phyloP scores from a whole-genome alignment of 352 stramenopile species.

The Phytophthora podocarpi region DNA sequence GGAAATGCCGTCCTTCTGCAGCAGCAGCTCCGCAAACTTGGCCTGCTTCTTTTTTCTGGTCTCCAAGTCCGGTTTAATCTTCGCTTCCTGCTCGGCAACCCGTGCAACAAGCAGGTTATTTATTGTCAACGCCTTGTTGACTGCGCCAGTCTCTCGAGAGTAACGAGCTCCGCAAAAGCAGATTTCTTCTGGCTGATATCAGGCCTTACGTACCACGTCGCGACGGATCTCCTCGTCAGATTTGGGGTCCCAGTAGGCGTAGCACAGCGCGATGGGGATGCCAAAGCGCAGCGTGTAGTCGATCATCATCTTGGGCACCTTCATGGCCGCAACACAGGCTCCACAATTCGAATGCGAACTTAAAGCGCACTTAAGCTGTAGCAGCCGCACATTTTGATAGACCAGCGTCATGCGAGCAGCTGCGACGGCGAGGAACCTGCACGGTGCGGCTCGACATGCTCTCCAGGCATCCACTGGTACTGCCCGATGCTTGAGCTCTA shows the following conservation, averaged over 20 bases:
- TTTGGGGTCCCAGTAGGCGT: constrained; percentile 75
- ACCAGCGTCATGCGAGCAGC: constrained; percentile 5
- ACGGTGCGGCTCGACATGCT: constrained; percentile 12
- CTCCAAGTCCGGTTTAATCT: constrained; percentile 66
- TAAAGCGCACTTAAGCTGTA: constrained; percentile 9
- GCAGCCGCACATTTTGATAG: constrained; percentile 6
- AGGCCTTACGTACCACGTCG: constrained; percentile 68
- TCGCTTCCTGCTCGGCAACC: constrained; percentile 52
- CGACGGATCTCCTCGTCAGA: constrained; percentile 78
- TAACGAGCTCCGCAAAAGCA: not conserved
- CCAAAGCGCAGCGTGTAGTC: constrained; percentile 80
- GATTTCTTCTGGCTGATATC: not conserved
- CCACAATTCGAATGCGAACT: constrained; percentile 9
- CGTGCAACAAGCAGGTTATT: constrained; percentile 6
- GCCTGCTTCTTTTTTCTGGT: constrained; percentile 65
- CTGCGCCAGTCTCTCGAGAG: not conserved
- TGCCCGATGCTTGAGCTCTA: constrained; percentile 23
- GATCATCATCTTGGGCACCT: constrained; percentile 84
- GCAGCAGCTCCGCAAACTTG: constrained; percentile 79
- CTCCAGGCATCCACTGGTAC: not conserved
- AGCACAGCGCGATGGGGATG: constrained; percentile 66
- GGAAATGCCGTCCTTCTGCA: constrained; percentile 54
- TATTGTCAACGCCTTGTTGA: too few species aligned
- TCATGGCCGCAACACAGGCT: too few species aligned
- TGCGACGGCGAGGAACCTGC: constrained; percentile 27